phyloP scores from a whole-genome alignment of 306 rosid species.

The Quercus rubra region DNA sequence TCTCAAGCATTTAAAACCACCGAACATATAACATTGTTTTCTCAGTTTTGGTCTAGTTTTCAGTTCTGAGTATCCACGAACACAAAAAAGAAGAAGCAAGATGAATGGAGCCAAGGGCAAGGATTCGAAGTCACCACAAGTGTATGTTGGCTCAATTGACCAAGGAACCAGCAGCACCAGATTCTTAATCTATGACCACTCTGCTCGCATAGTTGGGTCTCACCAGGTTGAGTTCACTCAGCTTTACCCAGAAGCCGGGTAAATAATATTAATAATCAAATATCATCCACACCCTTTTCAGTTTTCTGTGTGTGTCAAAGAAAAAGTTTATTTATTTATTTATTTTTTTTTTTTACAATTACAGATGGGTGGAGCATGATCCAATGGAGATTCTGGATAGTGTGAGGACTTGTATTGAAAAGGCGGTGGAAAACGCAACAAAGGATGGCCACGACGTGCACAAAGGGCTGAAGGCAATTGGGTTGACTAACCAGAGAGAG shows the following conservation, averaged over 20 bases:
- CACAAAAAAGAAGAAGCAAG: too few species aligned
- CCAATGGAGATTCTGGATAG: conserved; percentile 86
- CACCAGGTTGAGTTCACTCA: conserved; percentile 96
- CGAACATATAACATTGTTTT: too few species aligned
- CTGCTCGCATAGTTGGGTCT: conserved; percentile 45
- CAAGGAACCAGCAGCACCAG: conserved; percentile 93
- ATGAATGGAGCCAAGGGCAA: too few species aligned
- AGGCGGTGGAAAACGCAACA: conserved; percentile 80
- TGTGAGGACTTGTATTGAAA: conserved; percentile 60
- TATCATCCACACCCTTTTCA: neutral
- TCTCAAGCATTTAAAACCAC: too few species aligned
- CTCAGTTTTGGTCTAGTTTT: too few species aligned
- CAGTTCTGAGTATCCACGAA: too few species aligned
- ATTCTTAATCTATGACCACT: conserved; percentile 65
- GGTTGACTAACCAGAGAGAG: conserved; percentile 92
- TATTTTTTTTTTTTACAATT: neutral
- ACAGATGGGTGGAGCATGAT: conserved; percentile 93
- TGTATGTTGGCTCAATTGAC: conserved; percentile 69
- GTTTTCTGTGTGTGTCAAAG: neutral
- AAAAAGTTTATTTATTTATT: neutral
- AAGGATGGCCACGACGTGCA: conserved; percentile 76
- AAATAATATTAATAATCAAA: neutral
- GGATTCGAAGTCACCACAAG: neutral
- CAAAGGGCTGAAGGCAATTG: conserved; percentile 71
- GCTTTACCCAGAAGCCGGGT: conserved; percentile 83